These are phyloP conservation scores for Pyrenophora seminiperda DNA, from an alignment of 2,329 filamentous ascomycete genomes.

Conservation along the genomic window DNA sequence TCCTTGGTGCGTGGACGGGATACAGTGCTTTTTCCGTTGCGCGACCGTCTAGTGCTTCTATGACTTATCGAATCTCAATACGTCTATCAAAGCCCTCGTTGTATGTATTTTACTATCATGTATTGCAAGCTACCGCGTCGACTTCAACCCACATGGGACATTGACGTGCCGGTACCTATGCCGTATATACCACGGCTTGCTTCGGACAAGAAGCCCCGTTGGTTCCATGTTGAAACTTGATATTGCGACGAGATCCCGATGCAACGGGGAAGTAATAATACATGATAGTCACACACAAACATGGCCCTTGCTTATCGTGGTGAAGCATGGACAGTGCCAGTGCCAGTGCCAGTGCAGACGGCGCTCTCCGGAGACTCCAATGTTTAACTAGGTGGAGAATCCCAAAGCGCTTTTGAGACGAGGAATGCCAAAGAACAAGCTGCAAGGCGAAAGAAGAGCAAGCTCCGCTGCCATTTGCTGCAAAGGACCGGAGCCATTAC, in stretches of 20 bases:
- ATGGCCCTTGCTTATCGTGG: conserved; percentile 1
- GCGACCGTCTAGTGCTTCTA: no score
- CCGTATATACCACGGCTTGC: neutral
- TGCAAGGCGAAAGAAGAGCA: conserved; percentile 4
- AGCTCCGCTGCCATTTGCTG: conserved; percentile 8
- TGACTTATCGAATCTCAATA: no score
- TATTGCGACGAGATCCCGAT: neutral
- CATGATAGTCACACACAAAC: no score
- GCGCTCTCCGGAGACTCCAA: neutral
- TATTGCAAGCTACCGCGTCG: no score
- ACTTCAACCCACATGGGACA: no score
- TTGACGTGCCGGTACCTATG: neutral
- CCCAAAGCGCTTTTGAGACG: neutral
- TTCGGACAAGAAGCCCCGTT: neutral
- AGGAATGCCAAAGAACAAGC: neutral
- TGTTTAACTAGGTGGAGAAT: neutral
- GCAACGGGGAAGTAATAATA: no score
- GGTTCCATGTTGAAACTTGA: neutral
- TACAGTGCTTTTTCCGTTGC: no score
- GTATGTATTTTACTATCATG: no score
- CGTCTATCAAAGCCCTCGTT: no score
- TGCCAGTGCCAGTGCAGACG: conserved; percentile 3
- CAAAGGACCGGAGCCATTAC: conserved; percentile 32
- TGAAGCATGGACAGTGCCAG: conserved; percentile 5
- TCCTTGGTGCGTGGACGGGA: neutral